These are phyloP conservation scores for Xylariaceae sp. DNA, from an alignment of 2,329 filamentous ascomycete genomes.

Conservation along the genomic window DNA sequence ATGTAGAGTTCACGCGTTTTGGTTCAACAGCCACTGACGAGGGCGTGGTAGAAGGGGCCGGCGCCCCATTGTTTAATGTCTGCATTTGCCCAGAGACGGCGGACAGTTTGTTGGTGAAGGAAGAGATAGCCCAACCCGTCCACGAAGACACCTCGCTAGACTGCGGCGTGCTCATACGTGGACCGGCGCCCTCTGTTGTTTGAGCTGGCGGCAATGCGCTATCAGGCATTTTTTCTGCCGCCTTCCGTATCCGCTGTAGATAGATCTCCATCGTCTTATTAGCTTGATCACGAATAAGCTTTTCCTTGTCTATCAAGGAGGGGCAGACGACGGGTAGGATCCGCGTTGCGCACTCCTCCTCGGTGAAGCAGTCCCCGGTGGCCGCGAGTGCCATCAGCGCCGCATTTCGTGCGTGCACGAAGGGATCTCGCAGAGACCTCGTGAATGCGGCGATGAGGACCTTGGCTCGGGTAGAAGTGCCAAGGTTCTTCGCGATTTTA, in stretches of 20 bases:
- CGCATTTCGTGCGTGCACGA: conserved; percentile 89
- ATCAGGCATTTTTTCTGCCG: conserved; percentile 73
- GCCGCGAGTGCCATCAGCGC: conserved; percentile 80
- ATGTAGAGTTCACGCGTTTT: conserved; percentile 36
- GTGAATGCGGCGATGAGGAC: conserved; percentile 91
- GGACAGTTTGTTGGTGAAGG: conserved; percentile 91
- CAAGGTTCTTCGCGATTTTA: conserved; percentile 89
- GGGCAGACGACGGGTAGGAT: conserved; percentile 83
- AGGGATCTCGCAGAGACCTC: conserved; percentile 84
- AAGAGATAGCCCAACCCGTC: conserved; percentile 98
- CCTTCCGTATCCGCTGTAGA: conserved; percentile 73
- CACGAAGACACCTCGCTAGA: conserved; percentile 60
- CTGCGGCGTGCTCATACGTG: conserved; percentile 77
- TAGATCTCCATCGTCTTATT: conserved; percentile 86
- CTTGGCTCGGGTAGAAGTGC: conserved; percentile 73
- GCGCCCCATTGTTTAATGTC: conserved; percentile 45
- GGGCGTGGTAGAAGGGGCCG: conserved; percentile 37
- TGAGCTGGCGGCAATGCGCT: conserved; percentile 66
- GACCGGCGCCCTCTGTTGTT: conserved; percentile 47
- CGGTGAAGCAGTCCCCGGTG: conserved; percentile 79
- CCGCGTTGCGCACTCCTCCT: conserved; percentile 82
- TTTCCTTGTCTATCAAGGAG: conserved; percentile 88
- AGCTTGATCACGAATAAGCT: conserved; percentile 86
- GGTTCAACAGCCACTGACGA: conserved; percentile 38
- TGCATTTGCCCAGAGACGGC: conserved; percentile 84